Percentiles rank a stretch among this genome's conserved stretches.
These are phyloP conservation scores for Anthoceros angustus DNA, from an alignment of 225 moss, liverwort and hornwort genomes.

Conservation along the genomic window DNA sequence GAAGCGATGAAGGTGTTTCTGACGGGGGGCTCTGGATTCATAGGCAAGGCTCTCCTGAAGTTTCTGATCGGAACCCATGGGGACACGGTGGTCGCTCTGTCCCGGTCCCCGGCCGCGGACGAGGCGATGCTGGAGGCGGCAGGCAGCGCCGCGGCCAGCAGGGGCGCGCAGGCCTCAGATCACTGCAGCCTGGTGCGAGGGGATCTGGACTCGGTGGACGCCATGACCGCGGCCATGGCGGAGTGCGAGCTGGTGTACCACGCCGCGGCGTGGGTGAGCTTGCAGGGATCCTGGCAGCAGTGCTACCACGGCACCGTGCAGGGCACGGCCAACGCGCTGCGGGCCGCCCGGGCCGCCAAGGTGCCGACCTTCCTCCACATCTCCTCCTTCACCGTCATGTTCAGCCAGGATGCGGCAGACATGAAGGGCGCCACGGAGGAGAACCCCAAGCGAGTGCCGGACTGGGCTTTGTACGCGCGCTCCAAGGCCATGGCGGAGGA, in stretches of 20 bases:
- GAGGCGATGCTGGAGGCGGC: not conserved
- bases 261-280: not conserved
- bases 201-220: not conserved
- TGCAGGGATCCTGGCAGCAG: not conserved
- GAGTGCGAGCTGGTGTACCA: not conserved
- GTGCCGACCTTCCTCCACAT: not conserved
- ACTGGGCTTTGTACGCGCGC: not conserved
- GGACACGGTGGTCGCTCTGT: slow-evolving; percentile 1
- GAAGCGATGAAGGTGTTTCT: not conserved
- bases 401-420: not conserved
- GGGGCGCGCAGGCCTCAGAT: not conserved
- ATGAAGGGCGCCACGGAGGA: not conserved
- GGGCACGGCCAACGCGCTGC: not conserved
- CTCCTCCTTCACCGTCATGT: not conserved
- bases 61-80: not conserved
- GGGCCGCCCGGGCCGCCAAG: not conserved
- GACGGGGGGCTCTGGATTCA: not conserved
- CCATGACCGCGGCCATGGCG: slow-evolving; percentile 2
- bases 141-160: not conserved
- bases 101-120: slow-evolving; percentile 2
- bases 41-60: slow-evolving; percentile 2
- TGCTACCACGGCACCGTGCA: not conserved
- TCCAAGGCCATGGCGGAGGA: slow-evolving; percentile 4
- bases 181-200: slow-evolving; percentile 4
- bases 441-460: not conserved